A percentile compares a stretch with the other conserved stretches of the same genome.
These are phyloP conservation scores for Botrytis elliptica DNA, from an alignment of 2,329 filamentous ascomycete species.

Conservation along the genomic window DNA sequence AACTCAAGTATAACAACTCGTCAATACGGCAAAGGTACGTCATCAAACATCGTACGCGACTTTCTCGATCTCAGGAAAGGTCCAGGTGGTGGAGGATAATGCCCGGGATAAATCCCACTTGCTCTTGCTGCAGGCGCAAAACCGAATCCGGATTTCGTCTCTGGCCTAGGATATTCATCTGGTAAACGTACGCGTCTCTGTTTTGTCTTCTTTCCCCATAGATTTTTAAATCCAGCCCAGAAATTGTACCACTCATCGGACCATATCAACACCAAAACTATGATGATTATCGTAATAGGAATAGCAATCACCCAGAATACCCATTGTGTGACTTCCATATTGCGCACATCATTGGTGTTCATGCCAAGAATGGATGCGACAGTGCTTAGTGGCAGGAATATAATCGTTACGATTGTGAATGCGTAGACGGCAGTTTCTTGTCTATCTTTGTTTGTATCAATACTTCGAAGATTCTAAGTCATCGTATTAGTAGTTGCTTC, in stretches of 20 bases:
- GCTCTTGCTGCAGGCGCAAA: not conserved
- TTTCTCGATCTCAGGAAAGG: not conserved
- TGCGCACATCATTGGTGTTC: conserved; percentile 39
- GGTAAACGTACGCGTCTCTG: not conserved
- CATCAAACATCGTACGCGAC: not conserved
- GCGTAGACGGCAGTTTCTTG: conserved; percentile 36
- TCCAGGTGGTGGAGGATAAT: not conserved
- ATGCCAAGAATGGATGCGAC: conserved; percentile 39
- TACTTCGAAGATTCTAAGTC: conserved; percentile 30
- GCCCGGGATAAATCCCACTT: not conserved
- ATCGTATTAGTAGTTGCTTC: not conserved
- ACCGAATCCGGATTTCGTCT: not conserved
- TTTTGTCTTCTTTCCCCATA: not conserved
- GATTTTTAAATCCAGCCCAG: not conserved
- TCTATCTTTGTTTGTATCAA: conserved; percentile 35
- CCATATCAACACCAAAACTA: conserved; percentile 31
- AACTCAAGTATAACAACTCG: not conserved
- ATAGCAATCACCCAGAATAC: conserved; percentile 39
- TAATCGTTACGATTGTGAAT: conserved; percentile 41
- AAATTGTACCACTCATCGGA: conserved; percentile 25
- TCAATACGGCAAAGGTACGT: not conserved
- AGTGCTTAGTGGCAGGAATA: conserved; percentile 39
- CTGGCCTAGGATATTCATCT: not conserved
- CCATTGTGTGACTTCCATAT: conserved; percentile 36
- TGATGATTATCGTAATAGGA: conserved; percentile 34